These are phyloP conservation scores for Xylariaceae sp. DNA, from an alignment of 2,329 filamentous ascomycete species.

Conservation along the genomic window DNA sequence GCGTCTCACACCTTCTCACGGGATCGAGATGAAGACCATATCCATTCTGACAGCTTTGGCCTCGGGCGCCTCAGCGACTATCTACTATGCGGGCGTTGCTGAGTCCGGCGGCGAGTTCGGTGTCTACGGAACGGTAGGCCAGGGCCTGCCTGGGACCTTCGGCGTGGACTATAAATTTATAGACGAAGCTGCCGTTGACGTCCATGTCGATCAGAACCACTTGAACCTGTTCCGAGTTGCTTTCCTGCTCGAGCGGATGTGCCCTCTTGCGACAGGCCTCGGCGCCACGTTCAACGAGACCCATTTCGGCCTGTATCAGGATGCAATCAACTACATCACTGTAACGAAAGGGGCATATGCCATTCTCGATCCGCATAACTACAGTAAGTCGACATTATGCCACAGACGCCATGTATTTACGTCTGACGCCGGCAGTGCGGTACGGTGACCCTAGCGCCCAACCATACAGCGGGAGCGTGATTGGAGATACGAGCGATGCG, in stretches of 20 bases:
- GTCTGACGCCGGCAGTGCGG: constrained; percentile 30
- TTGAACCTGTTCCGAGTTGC: constrained; percentile 47
- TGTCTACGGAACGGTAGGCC: constrained; percentile 38
- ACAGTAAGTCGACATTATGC: constrained; percentile 26
- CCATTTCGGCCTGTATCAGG: constrained; percentile 42
- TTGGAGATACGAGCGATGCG: constrained; percentile 42
- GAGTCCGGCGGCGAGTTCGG: constrained; percentile 46
- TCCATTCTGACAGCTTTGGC: constrained; percentile 16
- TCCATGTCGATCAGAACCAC: constrained; percentile 44
- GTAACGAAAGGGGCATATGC: constrained; percentile 42
- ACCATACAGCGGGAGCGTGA: constrained; percentile 45
- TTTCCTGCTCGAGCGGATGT: constrained; percentile 50
- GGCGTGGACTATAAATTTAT: constrained; percentile 50
- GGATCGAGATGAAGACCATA: constrained; percentile 20
- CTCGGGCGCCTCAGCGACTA: constrained; percentile 35
- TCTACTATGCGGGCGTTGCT: constrained; percentile 46
- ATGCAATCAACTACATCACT: constrained; percentile 48
- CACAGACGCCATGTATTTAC: no score
- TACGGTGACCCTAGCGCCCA: constrained; percentile 49
- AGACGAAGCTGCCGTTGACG: constrained; percentile 39
- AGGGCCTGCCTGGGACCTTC: constrained; percentile 46
- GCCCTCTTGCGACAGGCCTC: constrained; percentile 41
- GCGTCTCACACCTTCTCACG: no score
- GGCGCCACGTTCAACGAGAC: constrained; percentile 48
- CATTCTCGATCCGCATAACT: constrained; percentile 50